Conservation (phyloP, 306 rosid species). For the Corylus americana region DNA sequence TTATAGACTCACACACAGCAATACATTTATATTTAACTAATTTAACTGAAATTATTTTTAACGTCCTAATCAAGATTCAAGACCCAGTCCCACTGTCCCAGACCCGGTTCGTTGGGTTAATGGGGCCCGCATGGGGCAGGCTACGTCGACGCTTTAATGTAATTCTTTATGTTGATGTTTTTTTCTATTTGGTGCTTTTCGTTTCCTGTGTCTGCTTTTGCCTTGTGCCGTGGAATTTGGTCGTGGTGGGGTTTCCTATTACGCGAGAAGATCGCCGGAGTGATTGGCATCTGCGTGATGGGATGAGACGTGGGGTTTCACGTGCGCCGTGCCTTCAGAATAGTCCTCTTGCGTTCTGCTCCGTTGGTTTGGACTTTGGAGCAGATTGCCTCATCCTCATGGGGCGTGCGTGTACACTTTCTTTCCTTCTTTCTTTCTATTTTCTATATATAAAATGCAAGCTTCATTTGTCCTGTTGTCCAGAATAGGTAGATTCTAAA, state of each 20-base stretch:
- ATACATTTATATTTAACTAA: too few relatives aligned
- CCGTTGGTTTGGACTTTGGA: neutral
- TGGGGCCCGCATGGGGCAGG: neutral
- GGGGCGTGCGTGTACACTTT: neutral
- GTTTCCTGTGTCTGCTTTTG: neutral
- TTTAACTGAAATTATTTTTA: too few relatives aligned
- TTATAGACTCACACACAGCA: slow-evolving; percentile 28
- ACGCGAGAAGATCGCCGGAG: neutral
- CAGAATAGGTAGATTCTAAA: too few relatives aligned
- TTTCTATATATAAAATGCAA: too few relatives aligned
- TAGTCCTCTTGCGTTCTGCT: slow-evolving; percentile 24
- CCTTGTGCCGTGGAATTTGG: neutral
- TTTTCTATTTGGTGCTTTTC: neutral
- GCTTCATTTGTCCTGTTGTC: too few relatives aligned
- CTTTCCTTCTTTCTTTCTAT: too few relatives aligned
- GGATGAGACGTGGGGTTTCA: slow-evolving; percentile 38
- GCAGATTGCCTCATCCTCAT: neutral
- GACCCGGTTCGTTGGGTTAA: neutral
- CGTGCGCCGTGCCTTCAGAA: slow-evolving; percentile 28
- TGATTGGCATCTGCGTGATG: slow-evolving; percentile 6
- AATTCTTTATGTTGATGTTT: too few relatives aligned
- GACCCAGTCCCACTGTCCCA: neutral
- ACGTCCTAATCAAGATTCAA: too few relatives aligned
- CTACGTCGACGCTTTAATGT: neutral
- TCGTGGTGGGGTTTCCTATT: neutral